Evolutionary conservation across 441 rosid species (phyloP), one percentile per base, ranked within the genome.

Genomic region (Sinapis alba): DNA sequence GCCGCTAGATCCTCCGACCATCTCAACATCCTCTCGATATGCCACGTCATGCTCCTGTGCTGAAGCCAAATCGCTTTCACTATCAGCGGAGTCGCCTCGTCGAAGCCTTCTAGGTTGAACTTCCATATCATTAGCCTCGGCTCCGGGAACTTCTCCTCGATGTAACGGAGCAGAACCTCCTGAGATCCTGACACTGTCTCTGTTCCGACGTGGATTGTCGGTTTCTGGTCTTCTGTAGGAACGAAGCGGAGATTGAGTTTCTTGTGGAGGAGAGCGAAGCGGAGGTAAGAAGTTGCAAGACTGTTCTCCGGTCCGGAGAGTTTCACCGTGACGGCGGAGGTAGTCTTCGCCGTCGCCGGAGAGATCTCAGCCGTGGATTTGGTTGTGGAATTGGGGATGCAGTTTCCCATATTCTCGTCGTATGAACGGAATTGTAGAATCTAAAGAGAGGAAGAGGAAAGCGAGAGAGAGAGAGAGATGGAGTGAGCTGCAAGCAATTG

Each of bases 1-100:
- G 83, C 80, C 53, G 81, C 80, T 51, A 88, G 74, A 79, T 90
- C 96, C 47, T 86, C 88, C 20, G 82, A 83, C 96, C 93, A 90
- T 73, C 89, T 86, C 86, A 79, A 74, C 84, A 88, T 74, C 80
- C 90, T 84, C 79, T 78, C 84, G 11, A 90, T n/a, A 16, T 90
- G 96, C 93, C 90, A 84, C 21, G 18, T 8, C 80, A 90, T 60
- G 45, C 91, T 84, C 83, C 83, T 79, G 38, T 90, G 96, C 70
- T 90, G 93, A 71, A 88, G 66, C 86, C 81, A 77, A 71, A 79
- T 73, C 67, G 62, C 43, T 67, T 38, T 85, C 73, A 81, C 90
- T n/a, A 83, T 63, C 79, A 58, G 12, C 32, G 87, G 85, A 68
- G 84, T 76, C 79, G 80, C 75, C 27, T 76, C 86, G 21, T 84